A percentile compares a stretch with the other conserved stretches of the same genome.
These are phyloP conservation scores for Telopea speciosissima DNA, from an alignment of 177 flowering plant species.

Conservation along the genomic window DNA sequence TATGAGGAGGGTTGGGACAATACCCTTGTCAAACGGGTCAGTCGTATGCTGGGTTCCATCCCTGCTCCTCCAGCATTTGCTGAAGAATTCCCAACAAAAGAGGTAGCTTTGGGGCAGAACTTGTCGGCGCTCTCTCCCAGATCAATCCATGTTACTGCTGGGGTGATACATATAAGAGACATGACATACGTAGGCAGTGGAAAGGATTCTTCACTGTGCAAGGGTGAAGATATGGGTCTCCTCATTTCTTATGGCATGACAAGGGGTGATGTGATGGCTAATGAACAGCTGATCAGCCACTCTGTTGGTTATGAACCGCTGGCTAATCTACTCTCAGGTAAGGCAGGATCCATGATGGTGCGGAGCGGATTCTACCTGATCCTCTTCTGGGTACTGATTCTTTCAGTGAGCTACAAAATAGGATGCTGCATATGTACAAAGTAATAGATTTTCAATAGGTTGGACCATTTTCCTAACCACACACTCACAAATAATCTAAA, in stretches of 20 bases:
- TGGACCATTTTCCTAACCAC: not conserved
- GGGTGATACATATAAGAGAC: conserved; percentile 42
- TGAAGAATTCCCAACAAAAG: conserved; percentile 56
- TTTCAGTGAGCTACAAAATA: conserved; percentile 44
- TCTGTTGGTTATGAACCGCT: conserved; percentile 17
- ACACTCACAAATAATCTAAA: no score
- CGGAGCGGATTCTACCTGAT: conserved; percentile 35
- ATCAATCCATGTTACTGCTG: conserved; percentile 51
- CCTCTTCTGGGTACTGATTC: conserved; percentile 26
- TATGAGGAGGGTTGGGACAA: conserved; percentile 11
- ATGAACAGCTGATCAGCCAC: conserved; percentile 4
- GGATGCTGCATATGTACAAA: conserved; percentile 41
- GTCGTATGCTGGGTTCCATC: conserved; percentile 48
- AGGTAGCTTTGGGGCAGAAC: conserved; percentile 30
- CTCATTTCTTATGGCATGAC: conserved; percentile 26
- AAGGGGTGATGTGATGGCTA: conserved; percentile 14
- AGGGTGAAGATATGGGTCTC: conserved; percentile 19
- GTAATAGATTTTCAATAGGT: conserved; percentile 1
- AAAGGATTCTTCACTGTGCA: conserved; percentile 16
- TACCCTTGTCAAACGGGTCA: conserved; percentile 38
- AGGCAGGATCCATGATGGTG: conserved; percentile 27
- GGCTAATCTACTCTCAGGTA: conserved; percentile 25
- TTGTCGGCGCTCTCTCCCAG: conserved; percentile 37
- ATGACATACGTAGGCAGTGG: conserved; percentile 10
- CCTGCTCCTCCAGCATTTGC: conserved; percentile 82